phyloP scores from a whole-genome alignment of 1,139 yeast genomes.

The Geotrichum restrictum region DNA sequence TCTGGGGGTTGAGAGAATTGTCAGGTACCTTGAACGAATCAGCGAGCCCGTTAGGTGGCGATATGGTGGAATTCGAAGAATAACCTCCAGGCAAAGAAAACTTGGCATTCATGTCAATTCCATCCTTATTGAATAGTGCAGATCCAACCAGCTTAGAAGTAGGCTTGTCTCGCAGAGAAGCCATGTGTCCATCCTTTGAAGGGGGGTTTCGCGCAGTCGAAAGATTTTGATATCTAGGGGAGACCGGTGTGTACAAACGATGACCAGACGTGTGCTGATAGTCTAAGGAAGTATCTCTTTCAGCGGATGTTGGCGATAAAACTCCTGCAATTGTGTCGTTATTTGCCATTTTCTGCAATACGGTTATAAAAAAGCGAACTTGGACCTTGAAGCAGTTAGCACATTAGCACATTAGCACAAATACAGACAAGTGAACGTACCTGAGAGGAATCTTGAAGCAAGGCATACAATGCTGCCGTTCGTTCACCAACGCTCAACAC shows the following conservation, averaged over 20 bases:
- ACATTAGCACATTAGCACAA: background rate
- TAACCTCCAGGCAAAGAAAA: background rate
- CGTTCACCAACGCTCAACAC: conserved; percentile 39
- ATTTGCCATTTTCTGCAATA: conserved; percentile 36
- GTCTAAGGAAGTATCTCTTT: conserved; percentile 17
- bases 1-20: background rate
- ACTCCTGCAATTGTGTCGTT: conserved; percentile 33
- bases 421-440: conserved; percentile 1
- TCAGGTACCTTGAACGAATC: background rate
- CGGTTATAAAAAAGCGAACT: conserved; percentile 39
- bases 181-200: conserved; percentile 9
- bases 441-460: conserved; percentile 39
- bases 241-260: conserved; percentile 10
- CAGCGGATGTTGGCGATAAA: conserved; percentile 32
- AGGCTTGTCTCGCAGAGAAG: conserved; percentile 3
- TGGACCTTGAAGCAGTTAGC: conserved; percentile 31
- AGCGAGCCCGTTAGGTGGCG: conserved; percentile 2
- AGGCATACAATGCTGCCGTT: conserved; percentile 41
- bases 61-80: conserved; percentile 5
- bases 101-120: background rate
- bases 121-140: conserved; percentile 1
- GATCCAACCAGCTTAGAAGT: background rate
- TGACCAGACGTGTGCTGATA: conserved; percentile 11
- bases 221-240: conserved; percentile 3
- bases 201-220: background rate